Base-by-base conservation (phyloP, 2,329 filamentous ascomycete species). In the Endothia cerciana region DNA sequence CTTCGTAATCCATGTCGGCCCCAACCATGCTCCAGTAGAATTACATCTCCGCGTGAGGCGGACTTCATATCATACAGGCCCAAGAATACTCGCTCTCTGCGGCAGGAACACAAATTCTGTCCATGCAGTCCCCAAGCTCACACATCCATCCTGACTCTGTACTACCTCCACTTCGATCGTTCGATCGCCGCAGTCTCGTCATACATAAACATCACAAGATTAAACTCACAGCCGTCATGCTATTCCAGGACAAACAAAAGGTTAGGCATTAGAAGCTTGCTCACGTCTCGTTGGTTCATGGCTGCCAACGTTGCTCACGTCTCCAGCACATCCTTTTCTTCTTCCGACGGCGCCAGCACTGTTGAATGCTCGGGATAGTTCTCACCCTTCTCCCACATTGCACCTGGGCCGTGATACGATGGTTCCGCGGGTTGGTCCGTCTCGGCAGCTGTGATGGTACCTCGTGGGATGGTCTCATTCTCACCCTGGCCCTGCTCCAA, bases 381-480 rank as follows among this genome's bases (percentile, higher is more conserved):
- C 71, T 85, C 83, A 36, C 79, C 80, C 73, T 82, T 86, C 71
- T 86, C 84, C 75, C 82, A 85, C n/a, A 77, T 72, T 15, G 78
- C 74, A 2, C 83, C 81, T 1, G 84, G 83, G 7, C 84, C 84
- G 61, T 77, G 73, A 70, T 84, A 86, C 69, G 81, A 82, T 22
- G 83, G 82, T 57, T 80, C 73, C 6, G 56, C 57, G 22, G 57
- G 62, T 22, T 58, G 40, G 51, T 55, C 30, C 10, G 69, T 67
- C 28, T 68, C 56, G 38, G 59, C 40, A 41, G 63, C 41, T 28
- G 38, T 56, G 28, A 41, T 49, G 47, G 49, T 53, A 60, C 60
- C 45, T n/a, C 64, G 65, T 30, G 63, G 56, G 13, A 61, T 49
- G 7, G 68, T 56, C 36, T 70, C 71, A 33, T 71, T 61, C 10